Evolutionary conservation across 345 rosid genomes (phyloP).

Genomic region (Citrus unshiu): DNA sequence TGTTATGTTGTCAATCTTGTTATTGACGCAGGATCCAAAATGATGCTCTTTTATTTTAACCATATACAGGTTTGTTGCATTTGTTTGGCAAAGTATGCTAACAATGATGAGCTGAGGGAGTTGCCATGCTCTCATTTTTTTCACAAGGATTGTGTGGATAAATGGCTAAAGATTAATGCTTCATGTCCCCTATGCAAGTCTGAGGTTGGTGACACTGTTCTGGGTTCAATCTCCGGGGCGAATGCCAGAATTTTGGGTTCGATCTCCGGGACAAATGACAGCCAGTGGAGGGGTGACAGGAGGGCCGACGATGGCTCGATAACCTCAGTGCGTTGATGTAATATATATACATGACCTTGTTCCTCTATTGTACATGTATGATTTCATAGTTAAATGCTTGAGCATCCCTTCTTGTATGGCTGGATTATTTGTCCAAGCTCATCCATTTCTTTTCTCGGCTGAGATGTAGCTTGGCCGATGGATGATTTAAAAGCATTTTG

Average conservation of each 20-base stretch:
- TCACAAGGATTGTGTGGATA: slow-evolving; percentile 95
- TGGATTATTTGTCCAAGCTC: neutral
- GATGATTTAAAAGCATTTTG: neutral
- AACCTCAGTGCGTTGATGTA: slow-evolving; percentile 22
- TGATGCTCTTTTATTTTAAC: neutral
- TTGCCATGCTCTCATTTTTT: slow-evolving; percentile 83
- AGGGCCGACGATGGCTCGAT: slow-evolving; percentile 35
- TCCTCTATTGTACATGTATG: neutral
- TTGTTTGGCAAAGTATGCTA: slow-evolving; percentile 88
- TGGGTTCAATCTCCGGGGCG: slow-evolving; percentile 36
- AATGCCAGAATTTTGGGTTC: slow-evolving; percentile 35
- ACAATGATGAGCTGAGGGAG: slow-evolving; percentile 93
- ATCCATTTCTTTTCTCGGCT: neutral
- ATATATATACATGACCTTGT: neutral
- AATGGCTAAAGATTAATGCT: slow-evolving; percentile 95
- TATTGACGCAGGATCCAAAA: neutral
- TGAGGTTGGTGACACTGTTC: slow-evolving; percentile 59
- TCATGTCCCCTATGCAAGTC: slow-evolving; percentile 94
- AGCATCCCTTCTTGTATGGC: neutral
- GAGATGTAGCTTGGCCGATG: neutral
- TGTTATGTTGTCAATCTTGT: neutral
- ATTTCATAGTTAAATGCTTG: slow-evolving; percentile 16
- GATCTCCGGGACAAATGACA: slow-evolving; percentile 27
- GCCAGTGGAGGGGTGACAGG: slow-evolving; percentile 35
- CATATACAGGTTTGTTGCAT: slow-evolving; percentile 80